Percentiles rank a stretch among this genome's conserved stretches.
Conservation (phyloP, 2,329 filamentous ascomycete genomes). For the Cryphonectria japonica region DNA sequence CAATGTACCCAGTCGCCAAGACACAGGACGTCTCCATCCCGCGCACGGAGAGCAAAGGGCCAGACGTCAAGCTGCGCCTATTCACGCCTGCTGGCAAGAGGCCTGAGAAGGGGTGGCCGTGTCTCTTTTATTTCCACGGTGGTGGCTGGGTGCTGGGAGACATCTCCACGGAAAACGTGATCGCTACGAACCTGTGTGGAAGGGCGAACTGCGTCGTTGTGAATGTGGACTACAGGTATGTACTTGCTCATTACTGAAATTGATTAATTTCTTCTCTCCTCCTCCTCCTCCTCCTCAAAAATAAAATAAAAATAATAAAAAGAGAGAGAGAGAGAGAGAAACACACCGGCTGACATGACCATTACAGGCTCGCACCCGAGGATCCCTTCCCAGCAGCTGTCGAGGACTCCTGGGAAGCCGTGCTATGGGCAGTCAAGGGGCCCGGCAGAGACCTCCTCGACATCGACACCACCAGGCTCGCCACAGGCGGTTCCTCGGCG, state of each 20-base stretch:
- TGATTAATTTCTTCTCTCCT: no score
- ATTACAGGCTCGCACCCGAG: conserved; percentile 57
- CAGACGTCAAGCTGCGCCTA: conserved; percentile 50
- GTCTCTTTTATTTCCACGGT: conserved; percentile 60
- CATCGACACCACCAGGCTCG: conserved; percentile 42
- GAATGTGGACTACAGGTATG: conserved; percentile 58
- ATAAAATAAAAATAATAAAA: no score
- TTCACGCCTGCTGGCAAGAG: conserved; percentile 53
- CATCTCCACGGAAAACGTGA: conserved; percentile 60
- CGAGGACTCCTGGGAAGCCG: conserved; percentile 59
- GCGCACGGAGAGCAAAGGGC: conserved; percentile 50
- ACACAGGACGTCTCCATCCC: conserved; percentile 48
- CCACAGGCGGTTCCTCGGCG: conserved; percentile 37
- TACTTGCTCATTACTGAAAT: neutral
- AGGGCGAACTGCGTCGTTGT: conserved; percentile 56
- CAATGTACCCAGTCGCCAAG: conserved; percentile 51
- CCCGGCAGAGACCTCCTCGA: conserved; percentile 38
- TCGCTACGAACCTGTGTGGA: conserved; percentile 58
- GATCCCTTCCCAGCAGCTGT: conserved; percentile 60
- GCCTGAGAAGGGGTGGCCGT: conserved; percentile 56
- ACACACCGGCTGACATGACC: conserved; percentile 13
- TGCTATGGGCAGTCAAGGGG: conserved; percentile 48
- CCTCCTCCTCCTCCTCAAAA: neutral
- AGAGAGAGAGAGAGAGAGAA: neutral
- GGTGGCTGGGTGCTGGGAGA: conserved; percentile 63